These are phyloP conservation scores for Trypanosoma platydactyli DNA, from an alignment of 208 protist genomes.

Conservation along the genomic window DNA sequence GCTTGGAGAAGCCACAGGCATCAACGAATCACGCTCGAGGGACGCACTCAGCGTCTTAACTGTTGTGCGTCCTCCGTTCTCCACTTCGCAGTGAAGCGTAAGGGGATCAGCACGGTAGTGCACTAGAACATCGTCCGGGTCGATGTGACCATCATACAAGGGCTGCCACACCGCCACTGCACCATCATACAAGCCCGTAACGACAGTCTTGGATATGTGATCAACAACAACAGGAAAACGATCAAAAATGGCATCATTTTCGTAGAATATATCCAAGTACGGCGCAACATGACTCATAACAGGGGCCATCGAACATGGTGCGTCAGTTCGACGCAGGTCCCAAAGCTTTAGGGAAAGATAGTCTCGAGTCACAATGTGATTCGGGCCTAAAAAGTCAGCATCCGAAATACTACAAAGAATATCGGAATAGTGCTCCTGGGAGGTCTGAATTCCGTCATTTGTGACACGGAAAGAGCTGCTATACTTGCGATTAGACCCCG, in stretches of 20 bases:
- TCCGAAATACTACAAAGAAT: slow-evolving; percentile 85
- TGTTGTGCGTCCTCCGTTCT: slow-evolving; percentile 25
- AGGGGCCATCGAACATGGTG: slow-evolving; percentile 54
- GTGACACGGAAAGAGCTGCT: slow-evolving; percentile 61
- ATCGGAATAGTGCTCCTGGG: slow-evolving; percentile 78
- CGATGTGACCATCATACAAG: slow-evolving; percentile 31
- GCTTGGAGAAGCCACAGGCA: neutral
- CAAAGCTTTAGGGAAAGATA: slow-evolving; percentile 87
- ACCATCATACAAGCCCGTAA: slow-evolving; percentile 85
- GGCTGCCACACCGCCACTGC: slow-evolving; percentile 88
- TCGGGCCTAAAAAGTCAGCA: slow-evolving; percentile 71
- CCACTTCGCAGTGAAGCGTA: slow-evolving; percentile 39
- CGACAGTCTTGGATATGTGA: slow-evolving; percentile 66
- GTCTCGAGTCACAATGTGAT: slow-evolving; percentile 86
- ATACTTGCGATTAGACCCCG: slow-evolving; percentile 63
- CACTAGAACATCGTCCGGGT: slow-evolving; percentile 34
- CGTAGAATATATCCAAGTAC: slow-evolving; percentile 76
- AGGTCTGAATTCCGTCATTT: neutral
- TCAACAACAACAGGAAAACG: slow-evolving; percentile 81
- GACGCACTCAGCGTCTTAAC: slow-evolving; percentile 45
- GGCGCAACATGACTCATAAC: slow-evolving; percentile 74
- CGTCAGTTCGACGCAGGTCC: slow-evolving; percentile 69
- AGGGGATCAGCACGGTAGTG: slow-evolving; percentile 75
- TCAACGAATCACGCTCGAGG: slow-evolving; percentile 42
- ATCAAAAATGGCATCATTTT: slow-evolving; percentile 87